A percentile compares a stretch with the other conserved stretches of the same genome.
These are phyloP conservation scores for Andrographis paniculata DNA, from an alignment of 305 asterid species.

Conservation along the genomic window DNA sequence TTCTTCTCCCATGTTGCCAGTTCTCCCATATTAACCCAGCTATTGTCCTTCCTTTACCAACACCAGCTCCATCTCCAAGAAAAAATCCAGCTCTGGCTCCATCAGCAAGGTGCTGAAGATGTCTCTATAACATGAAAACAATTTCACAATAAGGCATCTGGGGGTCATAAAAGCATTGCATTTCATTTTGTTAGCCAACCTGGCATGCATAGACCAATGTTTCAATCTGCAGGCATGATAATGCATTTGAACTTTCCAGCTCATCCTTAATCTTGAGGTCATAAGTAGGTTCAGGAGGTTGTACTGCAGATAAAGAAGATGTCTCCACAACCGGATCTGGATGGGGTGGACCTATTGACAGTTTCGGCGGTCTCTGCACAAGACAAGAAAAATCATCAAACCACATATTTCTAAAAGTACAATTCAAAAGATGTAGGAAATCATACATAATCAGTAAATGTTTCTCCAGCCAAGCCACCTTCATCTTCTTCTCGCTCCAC, in stretches of 20 bases:
- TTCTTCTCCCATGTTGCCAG: slow-evolving; percentile 87
- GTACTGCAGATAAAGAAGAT: slow-evolving; percentile 87
- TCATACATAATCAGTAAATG: slow-evolving; percentile 83
- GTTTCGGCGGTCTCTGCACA: slow-evolving; percentile 78
- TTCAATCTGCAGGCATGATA: slow-evolving; percentile 97
- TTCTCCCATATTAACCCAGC: slow-evolving; percentile 99
- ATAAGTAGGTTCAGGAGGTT: slow-evolving; percentile 96
- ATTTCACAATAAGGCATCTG: slow-evolving; percentile 16
- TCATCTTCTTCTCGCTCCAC: slow-evolving; percentile 98
- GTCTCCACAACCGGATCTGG: slow-evolving; percentile 99
- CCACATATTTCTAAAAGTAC: slow-evolving; percentile 14
- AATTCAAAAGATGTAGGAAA: slow-evolving; percentile 18
- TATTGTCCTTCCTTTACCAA: slow-evolving; percentile 96
- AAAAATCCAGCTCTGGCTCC: slow-evolving; percentile 96
- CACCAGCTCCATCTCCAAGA: slow-evolving; percentile 99
- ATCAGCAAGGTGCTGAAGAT: slow-evolving; percentile 77
- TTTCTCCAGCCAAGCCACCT: slow-evolving; percentile 94
- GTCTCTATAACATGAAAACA: slow-evolving; percentile 52
- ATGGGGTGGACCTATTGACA: slow-evolving; percentile 86
- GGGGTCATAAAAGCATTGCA: slow-evolving; percentile 13
- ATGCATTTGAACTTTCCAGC: slow-evolving; percentile 62
- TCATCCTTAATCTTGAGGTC: slow-evolving; percentile 66
- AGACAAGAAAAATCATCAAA: slow-evolving; percentile 19
- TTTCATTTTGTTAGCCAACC: slow-evolving; percentile 42
- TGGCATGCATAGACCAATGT: slow-evolving; percentile 93